Conservation (phyloP, 805 yeast species). For the Pichia occidentalis region DNA sequence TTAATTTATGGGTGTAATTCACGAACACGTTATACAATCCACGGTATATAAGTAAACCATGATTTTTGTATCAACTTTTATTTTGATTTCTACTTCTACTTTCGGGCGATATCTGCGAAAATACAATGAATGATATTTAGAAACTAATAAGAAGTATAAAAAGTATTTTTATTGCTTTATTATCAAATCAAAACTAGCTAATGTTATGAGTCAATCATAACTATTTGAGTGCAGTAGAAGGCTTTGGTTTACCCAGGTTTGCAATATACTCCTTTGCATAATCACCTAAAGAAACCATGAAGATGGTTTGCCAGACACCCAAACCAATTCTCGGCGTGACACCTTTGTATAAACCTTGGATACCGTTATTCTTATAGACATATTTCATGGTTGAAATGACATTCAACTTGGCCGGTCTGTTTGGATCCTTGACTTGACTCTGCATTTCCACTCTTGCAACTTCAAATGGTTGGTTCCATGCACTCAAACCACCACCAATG, state of each 20-base stretch:
- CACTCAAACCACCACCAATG: constrained; percentile 94
- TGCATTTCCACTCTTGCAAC: constrained; percentile 98
- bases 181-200: too few relatives aligned
- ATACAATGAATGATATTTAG: background rate
- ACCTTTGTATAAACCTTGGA: constrained; percentile 90
- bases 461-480: constrained; percentile 99
- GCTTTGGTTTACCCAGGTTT: constrained; percentile 20
- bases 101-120: background rate
- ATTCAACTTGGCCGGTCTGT: constrained; percentile 86
- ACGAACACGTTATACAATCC: too few relatives aligned
- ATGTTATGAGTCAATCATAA: too few relatives aligned
- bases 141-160: too few relatives aligned
- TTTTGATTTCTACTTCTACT: background rate
- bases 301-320: constrained; percentile 97
- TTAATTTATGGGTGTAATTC: too few relatives aligned
- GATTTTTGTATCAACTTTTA: too few relatives aligned
- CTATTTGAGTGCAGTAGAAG: constrained; percentile 8
- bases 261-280: constrained; percentile 72
- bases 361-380: constrained; percentile 75
- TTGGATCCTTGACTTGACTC: constrained; percentile 87
- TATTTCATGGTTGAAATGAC: constrained; percentile 74
- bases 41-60: too few relatives aligned
- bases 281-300: constrained; percentile 98
- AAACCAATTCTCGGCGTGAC: constrained; percentile 95
- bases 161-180: too few relatives aligned